Conservation (phyloP, 75 land plant species). For the Pseudotsuga menziesii region DNA sequence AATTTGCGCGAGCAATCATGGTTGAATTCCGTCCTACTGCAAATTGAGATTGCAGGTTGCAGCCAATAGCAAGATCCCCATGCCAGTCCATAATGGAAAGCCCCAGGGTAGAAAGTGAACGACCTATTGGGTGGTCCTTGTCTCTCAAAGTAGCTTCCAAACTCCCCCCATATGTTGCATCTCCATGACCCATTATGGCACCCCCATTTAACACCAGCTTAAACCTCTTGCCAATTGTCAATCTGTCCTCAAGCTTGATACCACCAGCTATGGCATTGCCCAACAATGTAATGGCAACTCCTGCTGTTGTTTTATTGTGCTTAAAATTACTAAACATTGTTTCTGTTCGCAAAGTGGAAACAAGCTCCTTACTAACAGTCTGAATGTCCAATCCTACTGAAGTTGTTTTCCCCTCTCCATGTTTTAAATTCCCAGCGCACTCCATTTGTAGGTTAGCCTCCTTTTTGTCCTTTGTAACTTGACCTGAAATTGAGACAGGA, state of each 20-base stretch:
- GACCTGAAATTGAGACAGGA: constrained; percentile 69
- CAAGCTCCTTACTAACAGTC: constrained; percentile 79
- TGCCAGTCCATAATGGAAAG: constrained; percentile 88
- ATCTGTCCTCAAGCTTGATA: constrained; percentile 75
- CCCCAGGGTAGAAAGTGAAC: constrained; percentile 58
- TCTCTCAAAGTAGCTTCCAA: constrained; percentile 57
- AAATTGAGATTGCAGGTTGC: constrained; percentile 77
- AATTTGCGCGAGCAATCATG: constrained; percentile 57
- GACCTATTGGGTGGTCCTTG: constrained; percentile 66
- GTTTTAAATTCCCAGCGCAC: constrained; percentile 78
- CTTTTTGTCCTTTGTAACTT: constrained; percentile 91
- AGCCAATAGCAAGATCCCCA: constrained; percentile 90
- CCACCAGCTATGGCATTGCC: constrained; percentile 84
- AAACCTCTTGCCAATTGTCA: constrained; percentile 68
- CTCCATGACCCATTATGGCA: constrained; percentile 64
- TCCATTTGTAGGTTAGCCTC: constrained; percentile 87
- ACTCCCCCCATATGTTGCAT: constrained; percentile 90
- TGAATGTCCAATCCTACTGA: constrained; percentile 85
- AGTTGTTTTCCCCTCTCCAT: constrained; percentile 70
- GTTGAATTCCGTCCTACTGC: constrained; percentile 60
- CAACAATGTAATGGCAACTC: constrained; percentile 59
- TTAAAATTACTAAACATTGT: constrained; percentile 78
- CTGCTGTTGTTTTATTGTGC: constrained; percentile 74
- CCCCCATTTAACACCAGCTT: constrained; percentile 78
- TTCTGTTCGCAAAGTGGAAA: constrained; percentile 76